Conservation (phyloP, 2,329 filamentous ascomycete species). For the Fonsecaea pugnacius region DNA sequence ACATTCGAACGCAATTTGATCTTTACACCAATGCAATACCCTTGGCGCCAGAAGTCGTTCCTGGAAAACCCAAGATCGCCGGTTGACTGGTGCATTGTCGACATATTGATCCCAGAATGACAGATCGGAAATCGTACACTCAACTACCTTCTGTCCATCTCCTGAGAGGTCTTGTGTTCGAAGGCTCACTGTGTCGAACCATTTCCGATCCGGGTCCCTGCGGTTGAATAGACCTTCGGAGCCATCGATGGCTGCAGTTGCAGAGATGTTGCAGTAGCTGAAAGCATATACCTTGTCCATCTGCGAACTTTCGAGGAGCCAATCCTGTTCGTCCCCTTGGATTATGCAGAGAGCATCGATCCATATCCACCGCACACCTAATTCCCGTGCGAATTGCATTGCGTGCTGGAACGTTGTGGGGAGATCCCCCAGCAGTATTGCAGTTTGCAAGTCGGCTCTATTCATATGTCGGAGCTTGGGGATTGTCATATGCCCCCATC, state of each 20-base stretch:
- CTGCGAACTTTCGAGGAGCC: constrained; percentile 18
- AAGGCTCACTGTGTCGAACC: constrained; percentile 10
- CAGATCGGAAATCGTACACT: constrained; percentile 19
- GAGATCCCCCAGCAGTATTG: constrained; percentile 8
- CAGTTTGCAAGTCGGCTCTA: background rate
- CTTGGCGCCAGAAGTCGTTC: constrained; percentile 36
- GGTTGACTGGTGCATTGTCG: constrained; percentile 28
- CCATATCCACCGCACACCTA: constrained; percentile 26
- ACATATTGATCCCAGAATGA: constrained; percentile 19
- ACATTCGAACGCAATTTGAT: constrained; percentile 37
- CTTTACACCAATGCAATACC: constrained; percentile 34
- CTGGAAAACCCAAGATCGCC: constrained; percentile 37
- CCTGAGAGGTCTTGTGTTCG: constrained; percentile 8
- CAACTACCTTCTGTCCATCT: background rate
- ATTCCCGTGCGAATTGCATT: constrained; percentile 16
- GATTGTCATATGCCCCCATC: constrained; percentile 23
- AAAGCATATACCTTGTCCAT: constrained; percentile 26
- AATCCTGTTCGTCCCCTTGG: constrained; percentile 27
- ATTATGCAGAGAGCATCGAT: constrained; percentile 33
- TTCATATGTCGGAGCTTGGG: constrained; percentile 16
- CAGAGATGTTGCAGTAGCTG: constrained; percentile 27
- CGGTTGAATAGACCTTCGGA: constrained; percentile 16
- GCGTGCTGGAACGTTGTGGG: constrained; percentile 24
- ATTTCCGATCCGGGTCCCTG: constrained; percentile 16
- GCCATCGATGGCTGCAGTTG: constrained; percentile 17